Percentiles rank a stretch among this genome's conserved stretches.
Evolutionary conservation across 345 rosid genomes (phyloP).

Genomic region (Eucalyptus lansdowneana): DNA sequence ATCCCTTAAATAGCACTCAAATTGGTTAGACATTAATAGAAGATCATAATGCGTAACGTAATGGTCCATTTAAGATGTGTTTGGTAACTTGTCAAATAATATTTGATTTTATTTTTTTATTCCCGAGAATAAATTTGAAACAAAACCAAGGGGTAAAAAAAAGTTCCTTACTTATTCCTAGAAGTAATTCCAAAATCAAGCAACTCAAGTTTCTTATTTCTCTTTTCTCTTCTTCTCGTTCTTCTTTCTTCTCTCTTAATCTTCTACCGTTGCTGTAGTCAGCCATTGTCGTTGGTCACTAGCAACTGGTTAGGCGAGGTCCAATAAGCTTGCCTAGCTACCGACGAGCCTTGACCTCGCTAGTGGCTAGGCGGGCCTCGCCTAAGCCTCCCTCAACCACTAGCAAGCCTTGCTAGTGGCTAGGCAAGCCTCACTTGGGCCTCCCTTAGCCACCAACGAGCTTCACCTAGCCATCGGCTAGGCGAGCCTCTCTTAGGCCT

Average conservation of each 20-base stretch:
- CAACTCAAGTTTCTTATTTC: no score
- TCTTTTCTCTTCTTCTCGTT: accelerated
- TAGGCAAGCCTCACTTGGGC: accelerated
- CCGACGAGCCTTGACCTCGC: accelerated
- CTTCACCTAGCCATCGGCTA: accelerated
- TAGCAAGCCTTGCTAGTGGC: no score
- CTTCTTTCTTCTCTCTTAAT: no score
- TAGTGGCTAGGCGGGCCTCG: accelerated
- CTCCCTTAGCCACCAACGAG: no score
- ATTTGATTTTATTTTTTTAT: accelerated
- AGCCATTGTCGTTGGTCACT: accelerated
- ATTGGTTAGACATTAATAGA: neutral
- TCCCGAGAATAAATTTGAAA: accelerated
- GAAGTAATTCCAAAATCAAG: no score
- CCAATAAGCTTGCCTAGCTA: accelerated
- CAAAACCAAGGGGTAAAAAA: accelerated
- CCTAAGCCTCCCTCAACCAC: accelerated
- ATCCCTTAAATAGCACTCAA: neutral
- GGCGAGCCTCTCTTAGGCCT: accelerated
- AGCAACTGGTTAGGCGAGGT: accelerated
- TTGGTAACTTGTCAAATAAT: no score
- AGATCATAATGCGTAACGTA: neutral
- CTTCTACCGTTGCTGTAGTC: accelerated
- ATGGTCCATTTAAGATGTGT: accelerated
- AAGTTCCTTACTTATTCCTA: accelerated